phyloP scores from a whole-genome alignment of 306 rosid species.

The Lathyrus oleraceus region DNA sequence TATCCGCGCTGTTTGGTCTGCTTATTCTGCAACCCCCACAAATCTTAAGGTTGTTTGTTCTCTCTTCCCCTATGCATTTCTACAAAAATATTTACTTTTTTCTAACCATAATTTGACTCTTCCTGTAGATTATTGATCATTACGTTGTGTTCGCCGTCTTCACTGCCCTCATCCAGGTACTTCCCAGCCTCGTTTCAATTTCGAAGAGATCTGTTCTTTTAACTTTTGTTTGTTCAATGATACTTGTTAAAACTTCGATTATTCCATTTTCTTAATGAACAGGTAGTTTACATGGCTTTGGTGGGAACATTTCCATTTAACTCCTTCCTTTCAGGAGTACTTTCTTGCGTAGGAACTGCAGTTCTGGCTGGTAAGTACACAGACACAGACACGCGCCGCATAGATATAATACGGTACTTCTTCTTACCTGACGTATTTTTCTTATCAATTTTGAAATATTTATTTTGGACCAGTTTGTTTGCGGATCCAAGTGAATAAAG shows the following conservation, averaged over 20 bases:
- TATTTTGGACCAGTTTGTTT: constrained; percentile 66
- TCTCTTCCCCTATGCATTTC: constrained; percentile 24
- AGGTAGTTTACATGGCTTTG: constrained; percentile 78
- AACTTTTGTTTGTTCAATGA: too few species aligned
- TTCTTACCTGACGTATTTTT: background rate
- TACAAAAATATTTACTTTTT: background rate
- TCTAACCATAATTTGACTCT: constrained; percentile 24
- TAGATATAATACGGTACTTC: background rate
- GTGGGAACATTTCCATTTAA: constrained; percentile 93
- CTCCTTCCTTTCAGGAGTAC: constrained; percentile 85
- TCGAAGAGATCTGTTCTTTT: background rate
- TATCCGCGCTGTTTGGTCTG: constrained; percentile 68
- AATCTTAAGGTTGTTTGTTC: constrained; percentile 55
- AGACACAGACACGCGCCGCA: too few species aligned
- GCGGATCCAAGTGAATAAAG: constrained; percentile 91
- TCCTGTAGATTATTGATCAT: constrained; percentile 73
- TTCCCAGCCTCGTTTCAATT: background rate
- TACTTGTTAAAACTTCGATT: background rate
- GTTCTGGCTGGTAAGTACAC: constrained; percentile 94
- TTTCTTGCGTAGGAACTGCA: constrained; percentile 83
- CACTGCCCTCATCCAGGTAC: constrained; percentile 88
- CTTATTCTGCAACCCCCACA: constrained; percentile 76
- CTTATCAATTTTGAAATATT: constrained; percentile 20
- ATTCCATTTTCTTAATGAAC: constrained; percentile 32
- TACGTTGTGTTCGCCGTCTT: constrained; percentile 66